Conservation (phyloP, 75 land plant genomes). For the Selaginella tamariscina region DNA sequence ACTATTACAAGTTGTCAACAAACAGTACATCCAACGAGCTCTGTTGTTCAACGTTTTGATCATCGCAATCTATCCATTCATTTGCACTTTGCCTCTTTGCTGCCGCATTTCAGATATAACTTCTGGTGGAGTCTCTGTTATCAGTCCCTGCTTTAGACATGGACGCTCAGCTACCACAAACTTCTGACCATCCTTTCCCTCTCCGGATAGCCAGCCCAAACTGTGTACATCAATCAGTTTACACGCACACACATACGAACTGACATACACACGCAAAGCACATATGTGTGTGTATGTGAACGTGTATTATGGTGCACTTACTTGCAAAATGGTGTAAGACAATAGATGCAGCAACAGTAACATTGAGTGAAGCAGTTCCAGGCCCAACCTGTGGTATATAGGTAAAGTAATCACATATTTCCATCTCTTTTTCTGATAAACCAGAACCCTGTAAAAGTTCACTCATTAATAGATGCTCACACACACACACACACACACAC, state of each 20-base stretch:
- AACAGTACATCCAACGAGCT: too few species aligned
- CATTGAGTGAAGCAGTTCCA: constrained; percentile 95
- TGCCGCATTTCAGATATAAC: not conserved
- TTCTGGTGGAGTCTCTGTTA: constrained; percentile 10
- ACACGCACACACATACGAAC: too few species aligned
- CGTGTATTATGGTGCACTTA: constrained; percentile 16
- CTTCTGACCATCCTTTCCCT: constrained; percentile 67
- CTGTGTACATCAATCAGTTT: too few species aligned
- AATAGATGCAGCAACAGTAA: constrained; percentile 93
- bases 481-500: too few species aligned
- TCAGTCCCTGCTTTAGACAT: constrained; percentile 30
- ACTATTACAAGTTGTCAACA: too few species aligned
- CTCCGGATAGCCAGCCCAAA: constrained; percentile 91
- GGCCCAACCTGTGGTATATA: constrained; percentile 88
- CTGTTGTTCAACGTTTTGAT: too few species aligned
- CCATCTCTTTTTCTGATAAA: constrained; percentile 77
- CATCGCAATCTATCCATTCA: not conserved
- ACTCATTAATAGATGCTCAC: too few species aligned
- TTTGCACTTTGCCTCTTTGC: not conserved
- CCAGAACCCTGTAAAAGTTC: constrained; percentile 90
- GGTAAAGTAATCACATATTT: constrained; percentile 84
- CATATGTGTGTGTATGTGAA: too few species aligned
- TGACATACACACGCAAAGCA: too few species aligned
- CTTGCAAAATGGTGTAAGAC: constrained; percentile 91
- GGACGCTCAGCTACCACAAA: constrained; percentile 74